These are phyloP conservation scores for Lachnellula willkommii DNA, from an alignment of 2,329 filamentous ascomycete genomes.

Conservation along the genomic window DNA sequence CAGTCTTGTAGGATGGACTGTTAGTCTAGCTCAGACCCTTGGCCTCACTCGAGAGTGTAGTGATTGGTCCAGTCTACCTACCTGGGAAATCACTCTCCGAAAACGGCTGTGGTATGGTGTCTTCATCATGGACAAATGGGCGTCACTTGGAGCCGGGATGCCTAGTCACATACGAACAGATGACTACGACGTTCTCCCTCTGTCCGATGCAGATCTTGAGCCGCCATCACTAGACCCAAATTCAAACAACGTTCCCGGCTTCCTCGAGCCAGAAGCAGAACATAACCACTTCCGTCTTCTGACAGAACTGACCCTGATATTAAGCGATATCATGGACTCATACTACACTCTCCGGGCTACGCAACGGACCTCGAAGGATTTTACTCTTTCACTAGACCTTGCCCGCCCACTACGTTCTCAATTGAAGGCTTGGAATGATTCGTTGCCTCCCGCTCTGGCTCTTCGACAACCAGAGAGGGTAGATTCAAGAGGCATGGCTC, in stretches of 20 bases:
- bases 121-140: conserved; percentile 34
- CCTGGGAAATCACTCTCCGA: conserved; percentile 30
- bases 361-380: conserved; percentile 27
- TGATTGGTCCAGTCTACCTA: conserved; percentile 29
- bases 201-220: conserved; percentile 25
- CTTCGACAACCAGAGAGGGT: conserved; percentile 20
- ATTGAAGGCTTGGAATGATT: conserved; percentile 31
- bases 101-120: conserved; percentile 32
- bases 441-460: conserved; percentile 24
- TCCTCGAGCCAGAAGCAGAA: conserved; percentile 22
- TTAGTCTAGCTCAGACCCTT: conserved; percentile 31
- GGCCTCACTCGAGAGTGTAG: conserved; percentile 31
- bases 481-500: conserved; percentile 21
- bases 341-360: conserved; percentile 31
- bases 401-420: conserved; percentile 25
- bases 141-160: conserved; percentile 32
- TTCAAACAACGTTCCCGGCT: conserved; percentile 15
- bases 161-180: conserved; percentile 30
- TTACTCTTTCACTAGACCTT: conserved; percentile 28
- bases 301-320: conserved; percentile 29
- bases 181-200: conserved; percentile 29
- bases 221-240: conserved; percentile 15
- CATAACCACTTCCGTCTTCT: conserved; percentile 29
- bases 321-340: conserved; percentile 31
- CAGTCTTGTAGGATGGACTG: conserved; percentile 31